phyloP scores from a whole-genome alignment of 805 yeast genomes.

The Candida coleopterorum region DNA sequence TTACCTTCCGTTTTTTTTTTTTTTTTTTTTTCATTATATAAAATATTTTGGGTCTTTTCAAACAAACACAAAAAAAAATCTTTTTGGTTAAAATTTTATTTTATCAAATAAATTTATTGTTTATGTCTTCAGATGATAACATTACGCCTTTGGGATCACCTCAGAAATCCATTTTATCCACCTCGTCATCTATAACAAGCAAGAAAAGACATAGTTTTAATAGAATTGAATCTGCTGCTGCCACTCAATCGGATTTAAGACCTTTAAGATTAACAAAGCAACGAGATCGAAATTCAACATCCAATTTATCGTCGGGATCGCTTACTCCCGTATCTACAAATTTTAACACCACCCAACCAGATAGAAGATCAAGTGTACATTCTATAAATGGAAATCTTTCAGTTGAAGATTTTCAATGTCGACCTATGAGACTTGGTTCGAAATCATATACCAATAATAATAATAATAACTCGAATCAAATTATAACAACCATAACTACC shows the following conservation, averaged over 20 bases:
- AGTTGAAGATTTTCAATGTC: conserved; percentile 30
- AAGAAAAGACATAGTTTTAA: neutral
- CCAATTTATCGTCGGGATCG: neutral
- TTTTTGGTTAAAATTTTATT: no score
- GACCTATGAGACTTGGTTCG: conserved; percentile 30
- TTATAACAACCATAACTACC: neutral
- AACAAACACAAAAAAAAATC: no score
- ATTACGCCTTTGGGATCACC: neutral
- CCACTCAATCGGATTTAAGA: conserved; percentile 12
- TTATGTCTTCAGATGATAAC: conserved; percentile 6
- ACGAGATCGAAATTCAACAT: conserved; percentile 10
- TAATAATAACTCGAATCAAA: no score
- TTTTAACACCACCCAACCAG: conserved; percentile 1
- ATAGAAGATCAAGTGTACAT: conserved; percentile 1
- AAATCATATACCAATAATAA: no score
- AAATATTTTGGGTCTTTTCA: no score
- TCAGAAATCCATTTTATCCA: neutral
- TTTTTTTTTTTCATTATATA: no score
- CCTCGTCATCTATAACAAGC: neutral
- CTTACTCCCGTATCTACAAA: neutral
- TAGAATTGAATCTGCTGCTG: neutral
- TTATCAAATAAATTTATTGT: no score
- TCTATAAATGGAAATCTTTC: conserved; percentile 2
- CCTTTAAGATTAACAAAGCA: conserved; percentile 28
- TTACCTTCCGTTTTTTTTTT: no score